phyloP scores from a whole-genome alignment of 2,329 filamentous ascomycete species.

The Aureobasidium mangrovei region DNA sequence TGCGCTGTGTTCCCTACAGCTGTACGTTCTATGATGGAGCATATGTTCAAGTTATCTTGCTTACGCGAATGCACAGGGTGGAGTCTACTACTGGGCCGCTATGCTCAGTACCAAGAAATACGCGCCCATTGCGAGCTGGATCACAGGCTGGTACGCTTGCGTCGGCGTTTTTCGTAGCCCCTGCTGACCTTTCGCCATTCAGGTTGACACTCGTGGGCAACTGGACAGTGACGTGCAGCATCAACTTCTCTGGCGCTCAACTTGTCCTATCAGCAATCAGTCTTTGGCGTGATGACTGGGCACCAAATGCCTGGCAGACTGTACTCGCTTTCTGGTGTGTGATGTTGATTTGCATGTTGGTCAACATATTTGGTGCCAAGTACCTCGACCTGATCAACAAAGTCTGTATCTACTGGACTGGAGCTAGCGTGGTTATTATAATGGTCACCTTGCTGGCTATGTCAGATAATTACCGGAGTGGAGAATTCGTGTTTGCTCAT shows the following conservation, averaged over 20 bases:
- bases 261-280: constrained; percentile 59
- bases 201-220: constrained; percentile 64
- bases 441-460: constrained; percentile 55
- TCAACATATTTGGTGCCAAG: constrained; percentile 56
- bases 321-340: constrained; percentile 65
- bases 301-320: constrained; percentile 59
- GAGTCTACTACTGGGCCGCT: constrained; percentile 61
- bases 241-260: constrained; percentile 66
- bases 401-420: constrained; percentile 65
- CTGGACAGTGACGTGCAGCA: constrained; percentile 56
- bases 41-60: not conserved
- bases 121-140: constrained; percentile 59
- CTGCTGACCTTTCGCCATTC: not conserved
- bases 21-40: not conserved
- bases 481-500: constrained; percentile 58
- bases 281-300: constrained; percentile 62
- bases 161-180: not conserved
- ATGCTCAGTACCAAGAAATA: constrained; percentile 58
- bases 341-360: constrained; percentile 53
- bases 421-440: constrained; percentile 57
- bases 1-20: constrained; percentile 61
- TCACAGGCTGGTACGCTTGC: constrained; percentile 46
- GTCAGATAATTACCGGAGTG: constrained; percentile 49
- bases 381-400: constrained; percentile 63
- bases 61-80: constrained; percentile 33